Conservation (phyloP, 768 basidiomycete genomes). For the Tricholoma saponaceum region DNA sequence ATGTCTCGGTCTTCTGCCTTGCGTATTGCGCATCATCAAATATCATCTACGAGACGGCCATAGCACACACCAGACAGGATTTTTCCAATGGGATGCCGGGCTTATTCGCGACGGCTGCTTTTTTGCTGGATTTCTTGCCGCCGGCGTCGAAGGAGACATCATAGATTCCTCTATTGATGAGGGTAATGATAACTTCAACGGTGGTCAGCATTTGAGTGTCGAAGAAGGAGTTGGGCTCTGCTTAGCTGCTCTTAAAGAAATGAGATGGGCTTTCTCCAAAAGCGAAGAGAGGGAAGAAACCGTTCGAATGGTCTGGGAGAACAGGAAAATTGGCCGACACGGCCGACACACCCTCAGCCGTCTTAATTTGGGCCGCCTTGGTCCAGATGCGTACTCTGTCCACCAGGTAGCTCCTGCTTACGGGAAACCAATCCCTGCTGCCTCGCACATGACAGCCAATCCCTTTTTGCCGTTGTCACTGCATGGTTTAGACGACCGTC, state of each 20-base stretch:
- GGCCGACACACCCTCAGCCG: slow-evolving; percentile 11
- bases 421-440: slow-evolving; percentile 12
- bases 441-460: slow-evolving; percentile 14
- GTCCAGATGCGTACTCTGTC: slow-evolving; percentile 9
- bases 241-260: slow-evolving; percentile 70
- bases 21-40: slow-evolving; percentile 47
- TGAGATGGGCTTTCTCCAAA: slow-evolving; percentile 79
- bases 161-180: slow-evolving; percentile 30
- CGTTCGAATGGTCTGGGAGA: slow-evolving; percentile 50
- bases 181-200: slow-evolving; percentile 26
- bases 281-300: slow-evolving; percentile 69
- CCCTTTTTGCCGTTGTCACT: slow-evolving; percentile 17
- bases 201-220: slow-evolving; percentile 23
- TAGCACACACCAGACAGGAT: slow-evolving; percentile 29
- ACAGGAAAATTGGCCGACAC: slow-evolving; percentile 30
- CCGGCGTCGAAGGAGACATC: slow-evolving; percentile 50
- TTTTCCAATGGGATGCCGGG: slow-evolving; percentile 85
- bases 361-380: slow-evolving; percentile 1
- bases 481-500: slow-evolving; percentile 32
- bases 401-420: slow-evolving; percentile 5
- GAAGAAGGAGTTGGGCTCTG: slow-evolving; percentile 55
- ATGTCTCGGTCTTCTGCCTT: slow-evolving; percentile 48
- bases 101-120: slow-evolving; percentile 88
- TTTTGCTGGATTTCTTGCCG: slow-evolving; percentile 78
- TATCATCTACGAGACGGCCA: slow-evolving; percentile 37